Evolutionary conservation across 148 eudicot genomes (phyloP).

Genomic region (Pharnaceum exiguum): DNA sequence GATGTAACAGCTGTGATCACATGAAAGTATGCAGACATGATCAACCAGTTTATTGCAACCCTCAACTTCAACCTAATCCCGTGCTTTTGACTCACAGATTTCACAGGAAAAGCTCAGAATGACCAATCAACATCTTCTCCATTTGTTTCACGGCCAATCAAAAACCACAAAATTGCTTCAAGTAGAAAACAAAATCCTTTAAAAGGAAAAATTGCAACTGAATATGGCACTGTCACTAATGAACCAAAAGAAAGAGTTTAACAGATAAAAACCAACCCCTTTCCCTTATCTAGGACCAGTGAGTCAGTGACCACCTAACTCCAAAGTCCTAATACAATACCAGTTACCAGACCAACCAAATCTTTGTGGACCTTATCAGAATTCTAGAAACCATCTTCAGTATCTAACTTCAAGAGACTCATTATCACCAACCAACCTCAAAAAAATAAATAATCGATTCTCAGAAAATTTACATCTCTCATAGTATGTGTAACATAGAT

Average conservation of each 20-base stretch:
- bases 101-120: slow-evolving; percentile 30
- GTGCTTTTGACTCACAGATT: slow-evolving; percentile 51
- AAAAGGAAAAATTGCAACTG: not conserved
- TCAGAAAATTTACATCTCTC: too few species aligned
- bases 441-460: slow-evolving; percentile 4
- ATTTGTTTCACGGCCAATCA: slow-evolving; percentile 22
- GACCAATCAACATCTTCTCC: slow-evolving; percentile 16
- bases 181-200: slow-evolving; percentile 12
- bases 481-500: too few species aligned
- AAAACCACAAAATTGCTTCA: slow-evolving; percentile 14
- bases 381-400: slow-evolving; percentile 17
- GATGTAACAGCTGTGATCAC: slow-evolving; percentile 38
- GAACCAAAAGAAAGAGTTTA: slow-evolving; percentile 4
- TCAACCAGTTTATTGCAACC: slow-evolving; percentile 35
- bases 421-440: not conserved
- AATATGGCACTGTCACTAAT: slow-evolving; percentile 10
- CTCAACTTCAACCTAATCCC: slow-evolving; percentile 37
- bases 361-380: slow-evolving; percentile 28
- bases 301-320: too few species aligned
- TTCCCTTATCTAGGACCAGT: slow-evolving; percentile 36
- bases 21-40: slow-evolving; percentile 47
- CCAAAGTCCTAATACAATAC: slow-evolving; percentile 22
- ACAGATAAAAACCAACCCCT: slow-evolving; percentile 16
- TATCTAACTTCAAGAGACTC: slow-evolving; percentile 6
- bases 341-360: slow-evolving; percentile 26